A percentile compares a stretch with the other conserved stretches of the same genome.
Conservation (phyloP, 2,329 filamentous ascomycete species). For the Microcyclosporella mali region DNA sequence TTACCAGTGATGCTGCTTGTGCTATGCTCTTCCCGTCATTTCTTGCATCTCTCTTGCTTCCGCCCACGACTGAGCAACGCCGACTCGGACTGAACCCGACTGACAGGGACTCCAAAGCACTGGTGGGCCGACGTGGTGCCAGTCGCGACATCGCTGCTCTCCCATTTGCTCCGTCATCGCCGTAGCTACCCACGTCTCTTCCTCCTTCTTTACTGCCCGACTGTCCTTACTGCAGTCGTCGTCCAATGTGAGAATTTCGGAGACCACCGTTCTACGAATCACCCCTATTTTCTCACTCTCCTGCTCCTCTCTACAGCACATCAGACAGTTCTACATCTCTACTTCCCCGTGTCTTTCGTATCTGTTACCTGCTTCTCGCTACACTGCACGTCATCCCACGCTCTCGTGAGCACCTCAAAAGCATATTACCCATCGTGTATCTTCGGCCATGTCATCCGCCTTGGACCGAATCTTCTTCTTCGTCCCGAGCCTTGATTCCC, state of each 20-base stretch:
- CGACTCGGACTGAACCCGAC: constrained; percentile 4
- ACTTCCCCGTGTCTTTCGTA: background rate
- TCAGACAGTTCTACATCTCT: background rate
- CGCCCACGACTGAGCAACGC: too few species aligned
- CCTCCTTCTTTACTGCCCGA: background rate
- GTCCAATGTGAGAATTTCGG: too few species aligned
- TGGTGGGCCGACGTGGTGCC: constrained; percentile 20
- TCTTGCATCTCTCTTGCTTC: constrained; percentile 8
- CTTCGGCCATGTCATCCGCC: constrained; percentile 12
- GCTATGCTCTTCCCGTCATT: background rate
- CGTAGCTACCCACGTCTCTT: background rate
- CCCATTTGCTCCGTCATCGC: background rate
- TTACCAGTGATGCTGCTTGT: constrained; percentile 5
- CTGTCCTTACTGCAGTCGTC: background rate
- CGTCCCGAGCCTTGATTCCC: constrained; percentile 1
- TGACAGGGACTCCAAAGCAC: constrained; percentile 7
- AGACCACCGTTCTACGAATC: too few species aligned
- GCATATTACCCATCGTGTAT: constrained; percentile 1
- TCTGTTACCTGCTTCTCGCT: constrained; percentile 1
- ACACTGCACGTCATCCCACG: constrained; percentile 14
- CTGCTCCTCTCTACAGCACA: background rate
- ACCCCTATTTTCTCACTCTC: background rate
- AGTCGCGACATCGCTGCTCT: constrained; percentile 1
- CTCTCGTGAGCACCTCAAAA: constrained; percentile 7
- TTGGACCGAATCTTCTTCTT: background rate